These are phyloP conservation scores for Arthrobotrys conoides DNA, from an alignment of 2,329 filamentous ascomycete species.

Conservation along the genomic window DNA sequence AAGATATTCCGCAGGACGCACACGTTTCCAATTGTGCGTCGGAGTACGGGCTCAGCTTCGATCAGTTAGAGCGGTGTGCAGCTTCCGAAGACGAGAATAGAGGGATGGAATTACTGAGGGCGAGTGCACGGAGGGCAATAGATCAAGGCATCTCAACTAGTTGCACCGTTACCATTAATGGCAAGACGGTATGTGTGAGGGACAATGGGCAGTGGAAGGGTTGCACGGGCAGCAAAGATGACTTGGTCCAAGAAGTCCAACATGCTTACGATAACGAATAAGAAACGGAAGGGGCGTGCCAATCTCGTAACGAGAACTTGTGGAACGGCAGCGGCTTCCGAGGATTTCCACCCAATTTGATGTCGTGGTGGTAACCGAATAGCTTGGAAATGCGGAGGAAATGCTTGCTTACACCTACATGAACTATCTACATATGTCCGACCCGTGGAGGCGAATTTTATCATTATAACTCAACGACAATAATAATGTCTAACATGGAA, in stretches of 20 bases:
- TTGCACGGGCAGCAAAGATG: slow-evolving; percentile 39
- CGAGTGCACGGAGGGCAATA: slow-evolving; percentile 73
- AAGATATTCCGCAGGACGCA: slow-evolving; percentile 81
- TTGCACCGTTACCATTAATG: slow-evolving; percentile 83
- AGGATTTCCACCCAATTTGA: background rate
- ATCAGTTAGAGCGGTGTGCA: slow-evolving; percentile 84
- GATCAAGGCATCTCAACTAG: slow-evolving; percentile 78
- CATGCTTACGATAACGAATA: slow-evolving; percentile 46
- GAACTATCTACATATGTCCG: background rate
- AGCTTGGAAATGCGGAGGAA: slow-evolving; percentile 20
- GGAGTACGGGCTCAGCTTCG: slow-evolving; percentile 89
- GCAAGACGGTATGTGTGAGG: slow-evolving; percentile 85
- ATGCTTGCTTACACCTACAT: background rate
- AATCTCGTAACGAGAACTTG: slow-evolving; percentile 7
- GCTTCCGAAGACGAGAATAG: slow-evolving; percentile 81
- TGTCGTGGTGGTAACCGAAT: slow-evolving; percentile 15
- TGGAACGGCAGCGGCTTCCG: slow-evolving; percentile 6
- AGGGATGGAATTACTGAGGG: slow-evolving; percentile 77
- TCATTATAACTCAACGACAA: slow-evolving; percentile 21
- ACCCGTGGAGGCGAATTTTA: slow-evolving; percentile 30
- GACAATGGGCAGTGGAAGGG: slow-evolving; percentile 81
- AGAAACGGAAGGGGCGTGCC: background rate
- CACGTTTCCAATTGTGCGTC: slow-evolving; percentile 89
- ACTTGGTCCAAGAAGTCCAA: slow-evolving; percentile 45
- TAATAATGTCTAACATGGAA: slow-evolving; percentile 40